Conservation (phyloP, 495 filamentous ascomycete species). For the Penicillium dipodomyicola region DNA sequence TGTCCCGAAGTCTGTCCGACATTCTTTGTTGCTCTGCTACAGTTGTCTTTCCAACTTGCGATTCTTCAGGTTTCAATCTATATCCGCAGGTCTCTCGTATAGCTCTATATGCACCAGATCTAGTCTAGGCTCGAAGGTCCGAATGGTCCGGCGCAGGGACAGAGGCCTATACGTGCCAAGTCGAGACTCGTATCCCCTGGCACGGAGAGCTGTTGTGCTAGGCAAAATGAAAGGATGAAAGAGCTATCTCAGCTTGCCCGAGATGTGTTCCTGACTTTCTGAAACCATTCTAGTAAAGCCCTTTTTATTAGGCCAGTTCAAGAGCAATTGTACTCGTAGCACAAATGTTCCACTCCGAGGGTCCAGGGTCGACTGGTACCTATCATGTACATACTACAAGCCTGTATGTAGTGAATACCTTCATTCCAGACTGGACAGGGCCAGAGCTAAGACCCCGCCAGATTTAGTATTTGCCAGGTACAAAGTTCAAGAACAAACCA, state of each 20-base stretch:
- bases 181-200: not conserved
- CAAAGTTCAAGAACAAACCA: not conserved
- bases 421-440: not conserved
- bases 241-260: not conserved
- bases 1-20: not conserved
- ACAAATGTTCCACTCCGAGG: not conserved
- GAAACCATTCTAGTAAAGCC: not conserved
- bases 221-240: not conserved
- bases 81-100: not conserved
- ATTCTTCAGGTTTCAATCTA: not conserved
- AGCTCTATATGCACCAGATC: not conserved
- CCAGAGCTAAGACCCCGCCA: not conserved
- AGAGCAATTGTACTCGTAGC: not conserved
- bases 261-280: not conserved
- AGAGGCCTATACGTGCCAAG: not conserved
- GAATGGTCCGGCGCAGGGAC: conserved; percentile 8
- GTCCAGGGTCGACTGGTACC: conserved; percentile 6
- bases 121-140: conserved; percentile 1
- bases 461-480: conserved; percentile 7
- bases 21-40: not conserved
- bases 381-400: not conserved
- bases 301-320: not conserved
- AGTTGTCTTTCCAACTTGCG: not conserved
- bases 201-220: not conserved
- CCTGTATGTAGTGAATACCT: not conserved